phyloP scores from a whole-genome alignment of 768 basidiomycete species.

The Pulveroboletus sp. region DNA sequence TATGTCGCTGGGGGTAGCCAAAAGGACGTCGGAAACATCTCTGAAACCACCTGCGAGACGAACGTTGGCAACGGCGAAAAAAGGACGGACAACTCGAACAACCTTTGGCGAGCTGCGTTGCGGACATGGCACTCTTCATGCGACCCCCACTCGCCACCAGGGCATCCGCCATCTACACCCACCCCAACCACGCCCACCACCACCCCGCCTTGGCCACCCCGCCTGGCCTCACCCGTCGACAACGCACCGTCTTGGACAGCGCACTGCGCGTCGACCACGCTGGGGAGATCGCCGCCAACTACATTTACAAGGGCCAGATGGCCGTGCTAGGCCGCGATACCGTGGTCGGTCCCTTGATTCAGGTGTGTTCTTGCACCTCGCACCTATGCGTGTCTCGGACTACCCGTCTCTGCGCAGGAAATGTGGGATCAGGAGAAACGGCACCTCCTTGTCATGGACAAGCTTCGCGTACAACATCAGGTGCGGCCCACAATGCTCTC shows the following conservation, averaged over 20 bases:
- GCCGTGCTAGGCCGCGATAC: slow-evolving; percentile 64
- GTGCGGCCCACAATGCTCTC: slow-evolving; percentile 82
- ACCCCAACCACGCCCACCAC: slow-evolving; percentile 31
- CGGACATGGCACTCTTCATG: slow-evolving; percentile 25
- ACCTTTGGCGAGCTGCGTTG: slow-evolving; percentile 41
- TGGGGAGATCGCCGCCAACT: slow-evolving; percentile 94
- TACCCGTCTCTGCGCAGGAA: slow-evolving; percentile 61
- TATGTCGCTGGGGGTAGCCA: slow-evolving; percentile 48
- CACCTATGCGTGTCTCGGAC: not conserved
- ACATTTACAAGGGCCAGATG: slow-evolving; percentile 89
- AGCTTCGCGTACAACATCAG: slow-evolving; percentile 77
- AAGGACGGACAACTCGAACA: not conserved
- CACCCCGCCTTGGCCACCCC: slow-evolving; percentile 55
- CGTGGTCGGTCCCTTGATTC: slow-evolving; percentile 61
- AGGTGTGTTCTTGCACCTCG: slow-evolving; percentile 46
- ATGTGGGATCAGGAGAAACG: slow-evolving; percentile 99
- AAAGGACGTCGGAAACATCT: slow-evolving; percentile 48
- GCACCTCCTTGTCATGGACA: slow-evolving; percentile 84
- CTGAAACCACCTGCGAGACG: slow-evolving; percentile 44
- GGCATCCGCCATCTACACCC: slow-evolving; percentile 51
- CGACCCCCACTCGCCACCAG: slow-evolving; percentile 21
- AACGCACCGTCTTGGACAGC: slow-evolving; percentile 52
- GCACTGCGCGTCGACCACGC: slow-evolving; percentile 93
- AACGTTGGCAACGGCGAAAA: slow-evolving; percentile 1
- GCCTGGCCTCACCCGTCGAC: slow-evolving; percentile 42